phyloP scores from a whole-genome alignment of 805 yeast species.

The Zygotorulaspora chibaensis region DNA sequence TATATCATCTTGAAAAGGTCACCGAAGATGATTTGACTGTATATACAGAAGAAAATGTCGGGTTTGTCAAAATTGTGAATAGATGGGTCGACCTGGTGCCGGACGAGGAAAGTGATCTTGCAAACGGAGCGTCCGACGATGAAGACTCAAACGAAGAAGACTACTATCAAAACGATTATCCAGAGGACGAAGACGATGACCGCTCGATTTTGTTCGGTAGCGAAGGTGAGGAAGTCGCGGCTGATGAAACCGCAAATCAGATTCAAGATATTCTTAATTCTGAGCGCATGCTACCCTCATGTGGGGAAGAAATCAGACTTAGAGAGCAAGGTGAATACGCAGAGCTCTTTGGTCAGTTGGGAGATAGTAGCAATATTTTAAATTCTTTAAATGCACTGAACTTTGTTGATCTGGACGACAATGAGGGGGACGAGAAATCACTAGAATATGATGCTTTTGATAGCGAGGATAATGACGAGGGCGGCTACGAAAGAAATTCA shows the following conservation, averaged over 20 bases:
- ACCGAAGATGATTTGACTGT: conserved; percentile 48
- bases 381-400: conserved; percentile 22
- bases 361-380: conserved; percentile 22
- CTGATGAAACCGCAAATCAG: conserved; percentile 25
- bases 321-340: conserved; percentile 16
- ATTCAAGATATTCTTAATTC: not conserved
- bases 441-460: conserved; percentile 75
- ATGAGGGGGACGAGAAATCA: conserved; percentile 33
- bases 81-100: conserved; percentile 36
- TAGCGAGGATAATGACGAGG: conserved; percentile 52
- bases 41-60: conserved; percentile 33
- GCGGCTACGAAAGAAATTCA: conserved; percentile 42
- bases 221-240: conserved; percentile 37
- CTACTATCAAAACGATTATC: conserved; percentile 88
- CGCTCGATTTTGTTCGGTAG: conserved; percentile 37
- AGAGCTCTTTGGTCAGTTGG: conserved; percentile 24
- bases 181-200: conserved; percentile 83
- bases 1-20: conserved; percentile 64
- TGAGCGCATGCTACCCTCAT: not conserved
- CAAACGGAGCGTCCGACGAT: conserved; percentile 54
- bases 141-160: conserved; percentile 91
- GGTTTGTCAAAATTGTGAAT: conserved; percentile 42
- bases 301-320: conserved; percentile 1
- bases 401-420: conserved; percentile 35
- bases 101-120: conserved; percentile 39